Evolutionary conservation across 768 basidiomycete species (phyloP).

Genomic region (Amanita brunnescens): DNA sequence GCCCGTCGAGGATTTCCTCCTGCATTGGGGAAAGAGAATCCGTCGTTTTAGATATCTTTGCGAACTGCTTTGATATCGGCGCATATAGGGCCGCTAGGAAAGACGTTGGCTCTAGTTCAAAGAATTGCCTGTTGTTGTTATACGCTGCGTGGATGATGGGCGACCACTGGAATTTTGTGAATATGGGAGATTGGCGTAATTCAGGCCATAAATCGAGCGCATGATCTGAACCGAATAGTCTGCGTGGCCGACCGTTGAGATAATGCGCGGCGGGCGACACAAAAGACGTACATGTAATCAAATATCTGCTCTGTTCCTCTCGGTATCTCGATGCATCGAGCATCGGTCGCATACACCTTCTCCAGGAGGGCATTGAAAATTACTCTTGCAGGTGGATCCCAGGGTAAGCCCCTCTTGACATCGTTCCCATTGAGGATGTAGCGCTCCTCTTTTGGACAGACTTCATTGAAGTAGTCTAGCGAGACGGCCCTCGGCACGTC

Average conservation of each 20-base stretch:
- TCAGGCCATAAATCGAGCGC: conserved; percentile 11
- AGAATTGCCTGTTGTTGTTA: background rate
- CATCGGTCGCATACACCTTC: conserved; percentile 1
- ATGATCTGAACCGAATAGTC: conserved; percentile 11
- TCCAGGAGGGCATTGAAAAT: background rate
- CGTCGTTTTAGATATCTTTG: background rate
- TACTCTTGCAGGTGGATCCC: background rate
- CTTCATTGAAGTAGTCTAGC: conserved; percentile 5
- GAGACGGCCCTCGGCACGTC: conserved; percentile 9
- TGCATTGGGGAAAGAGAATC: background rate
- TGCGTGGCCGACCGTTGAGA: background rate
- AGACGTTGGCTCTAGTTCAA: background rate
- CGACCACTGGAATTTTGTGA: conserved; percentile 9
- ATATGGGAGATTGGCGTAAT: conserved; percentile 11
- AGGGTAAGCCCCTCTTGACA: background rate
- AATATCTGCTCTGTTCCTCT: background rate
- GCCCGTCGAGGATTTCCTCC: background rate
- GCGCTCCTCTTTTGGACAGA: conserved; percentile 7
- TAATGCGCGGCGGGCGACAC: background rate
- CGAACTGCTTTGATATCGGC: background rate
- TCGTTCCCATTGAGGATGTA: background rate
- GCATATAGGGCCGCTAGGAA: background rate
- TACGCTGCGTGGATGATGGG: too few species aligned
- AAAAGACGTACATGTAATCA: conserved; percentile 5
- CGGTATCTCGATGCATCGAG: conserved; percentile 10